These are phyloP conservation scores for Rhododendron molle DNA, from an alignment of 148 eudicot genomes.

Conservation along the genomic window DNA sequence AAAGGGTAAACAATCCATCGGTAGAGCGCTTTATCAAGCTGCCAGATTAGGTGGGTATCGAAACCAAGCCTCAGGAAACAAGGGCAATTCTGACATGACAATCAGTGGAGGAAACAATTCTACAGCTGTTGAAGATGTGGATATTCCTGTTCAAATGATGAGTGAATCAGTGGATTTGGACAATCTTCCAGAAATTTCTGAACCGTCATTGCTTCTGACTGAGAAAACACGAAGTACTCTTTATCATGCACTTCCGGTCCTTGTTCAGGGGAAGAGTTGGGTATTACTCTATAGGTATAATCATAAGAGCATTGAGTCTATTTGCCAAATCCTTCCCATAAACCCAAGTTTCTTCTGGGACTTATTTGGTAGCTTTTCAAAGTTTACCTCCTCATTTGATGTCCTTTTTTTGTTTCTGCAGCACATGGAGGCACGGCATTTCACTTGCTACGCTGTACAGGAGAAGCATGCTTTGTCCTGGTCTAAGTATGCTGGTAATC, in stretches of 20 bases:
- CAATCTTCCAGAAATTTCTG: conserved; percentile 72
- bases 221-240: conserved; percentile 52
- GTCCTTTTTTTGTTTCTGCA: conserved; percentile 26
- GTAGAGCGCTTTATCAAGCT: conserved; percentile 68
- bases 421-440: conserved; percentile 97
- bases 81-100: conserved; percentile 31
- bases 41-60: conserved; percentile 56
- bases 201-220: conserved; percentile 69
- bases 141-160: conserved; percentile 25
- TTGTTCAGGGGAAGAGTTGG: conserved; percentile 79
- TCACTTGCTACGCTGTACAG: conserved; percentile 85
- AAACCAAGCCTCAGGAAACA: conserved; percentile 39
- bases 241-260: conserved; percentile 63
- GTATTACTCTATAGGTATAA: conserved; percentile 80
- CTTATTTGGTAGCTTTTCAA: conserved; percentile 1
- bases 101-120: conserved; percentile 29
- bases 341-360: neutral
- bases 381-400: neutral
- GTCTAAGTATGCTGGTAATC: conserved; percentile 80
- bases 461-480: conserved; percentile 79
- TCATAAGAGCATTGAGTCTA: neutral
- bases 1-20: conserved; percentile 72
- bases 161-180: conserved; percentile 29
- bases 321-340: neutral
- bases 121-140: conserved; percentile 28